Conservation (phyloP, 2,329 filamentous ascomycete species). For the Metarhizium guizhouense region DNA sequence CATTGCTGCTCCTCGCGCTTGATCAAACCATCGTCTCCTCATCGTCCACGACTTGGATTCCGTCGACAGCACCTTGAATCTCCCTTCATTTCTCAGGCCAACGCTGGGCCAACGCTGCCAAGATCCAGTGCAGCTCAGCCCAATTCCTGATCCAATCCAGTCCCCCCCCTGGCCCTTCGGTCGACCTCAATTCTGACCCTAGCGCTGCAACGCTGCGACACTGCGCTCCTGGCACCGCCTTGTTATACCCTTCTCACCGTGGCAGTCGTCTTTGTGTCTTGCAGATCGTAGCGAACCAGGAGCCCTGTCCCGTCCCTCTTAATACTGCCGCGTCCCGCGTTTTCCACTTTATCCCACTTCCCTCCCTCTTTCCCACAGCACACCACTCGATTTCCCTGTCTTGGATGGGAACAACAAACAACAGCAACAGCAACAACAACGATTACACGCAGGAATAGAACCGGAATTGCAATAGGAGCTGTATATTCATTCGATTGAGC, state of each 20-base stretch:
- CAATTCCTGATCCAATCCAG: too few species aligned
- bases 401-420: not conserved
- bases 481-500: not conserved
- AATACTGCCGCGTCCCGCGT: constrained; percentile 3
- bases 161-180: not conserved
- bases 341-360: not conserved
- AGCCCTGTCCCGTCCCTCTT: not conserved
- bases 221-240: not conserved
- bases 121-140: too few species aligned
- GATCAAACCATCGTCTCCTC: too few species aligned
- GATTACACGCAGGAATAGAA: not conserved
- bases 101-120: too few species aligned
- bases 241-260: not conserved
- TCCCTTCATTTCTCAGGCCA: too few species aligned
- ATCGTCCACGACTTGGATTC: too few species aligned
- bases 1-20: too few species aligned
- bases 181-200: not conserved
- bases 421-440: not conserved
- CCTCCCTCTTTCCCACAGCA: not conserved
- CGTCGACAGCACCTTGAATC: too few species aligned
- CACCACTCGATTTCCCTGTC: not conserved
- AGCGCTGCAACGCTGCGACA: not conserved
- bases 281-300: not conserved
- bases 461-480: not conserved
- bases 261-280: not conserved